Evolutionary conservation across 352 stramenopile species (phyloP).

Genomic region (Phytophthora tubulina): DNA sequence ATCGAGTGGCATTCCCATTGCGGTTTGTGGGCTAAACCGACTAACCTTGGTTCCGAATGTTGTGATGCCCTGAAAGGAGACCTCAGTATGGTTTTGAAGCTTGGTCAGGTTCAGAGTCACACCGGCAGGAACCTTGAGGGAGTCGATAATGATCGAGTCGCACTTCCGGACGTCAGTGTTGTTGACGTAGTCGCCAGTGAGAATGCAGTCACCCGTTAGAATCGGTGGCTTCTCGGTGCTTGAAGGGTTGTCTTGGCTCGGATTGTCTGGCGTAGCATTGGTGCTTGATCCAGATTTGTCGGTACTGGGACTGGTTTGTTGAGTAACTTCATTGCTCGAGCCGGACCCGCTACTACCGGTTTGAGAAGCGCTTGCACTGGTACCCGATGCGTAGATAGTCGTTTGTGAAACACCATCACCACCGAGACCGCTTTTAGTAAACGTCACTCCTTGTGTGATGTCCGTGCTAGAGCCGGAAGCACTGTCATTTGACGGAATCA

Average conservation of each 20-base stretch:
- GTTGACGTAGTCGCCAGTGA: conserved; percentile 41
- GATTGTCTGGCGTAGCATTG: neutral
- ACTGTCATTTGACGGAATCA: too few relatives aligned
- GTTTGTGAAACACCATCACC: too few relatives aligned
- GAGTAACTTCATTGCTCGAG: too few relatives aligned
- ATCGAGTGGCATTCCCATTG: too few relatives aligned
- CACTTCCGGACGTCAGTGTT: conserved; percentile 31
- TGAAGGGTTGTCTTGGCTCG: neutral
- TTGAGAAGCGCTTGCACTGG: too few relatives aligned
- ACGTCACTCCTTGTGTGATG: too few relatives aligned
- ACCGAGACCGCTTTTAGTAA: too few relatives aligned
- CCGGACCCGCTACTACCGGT: neutral
- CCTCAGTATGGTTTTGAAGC: conserved; percentile 25
- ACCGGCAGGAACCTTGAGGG: conserved; percentile 38
- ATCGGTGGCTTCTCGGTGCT: conserved; percentile 3
- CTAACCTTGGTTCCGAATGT: conserved; percentile 40
- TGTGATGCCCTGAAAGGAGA: conserved; percentile 41
- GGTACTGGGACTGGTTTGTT: neutral
- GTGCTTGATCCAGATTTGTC: conserved; percentile 3
- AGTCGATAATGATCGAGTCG: conserved; percentile 32
- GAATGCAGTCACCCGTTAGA: conserved; percentile 31
- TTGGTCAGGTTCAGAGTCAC: conserved; percentile 45
- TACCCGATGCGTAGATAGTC: too few relatives aligned
- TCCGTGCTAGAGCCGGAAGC: too few relatives aligned
- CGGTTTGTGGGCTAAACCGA: neutral